Evolutionary conservation across 192 early-diverging fungal species (phyloP).

Genomic region (Rhizophagus prolifer): DNA sequence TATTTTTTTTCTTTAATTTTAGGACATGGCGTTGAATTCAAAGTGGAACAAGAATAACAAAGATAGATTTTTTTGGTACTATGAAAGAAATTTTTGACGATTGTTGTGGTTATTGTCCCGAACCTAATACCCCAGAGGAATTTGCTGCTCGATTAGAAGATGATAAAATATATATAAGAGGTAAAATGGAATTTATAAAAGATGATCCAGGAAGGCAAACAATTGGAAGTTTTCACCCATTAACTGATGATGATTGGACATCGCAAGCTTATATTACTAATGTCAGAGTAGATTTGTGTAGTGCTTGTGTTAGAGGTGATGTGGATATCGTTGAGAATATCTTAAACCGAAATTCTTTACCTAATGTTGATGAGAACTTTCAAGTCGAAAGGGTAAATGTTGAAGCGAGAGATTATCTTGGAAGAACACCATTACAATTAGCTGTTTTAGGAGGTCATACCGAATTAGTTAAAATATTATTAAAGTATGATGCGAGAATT

Average conservation of each 20-base stretch:
- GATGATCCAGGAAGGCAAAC: neutral
- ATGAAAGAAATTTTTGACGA: constrained; percentile 18
- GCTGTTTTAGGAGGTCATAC: constrained; percentile 7
- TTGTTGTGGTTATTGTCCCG: constrained; percentile 16
- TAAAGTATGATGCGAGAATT: constrained; percentile 5
- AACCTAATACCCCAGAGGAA: neutral
- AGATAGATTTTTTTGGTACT: constrained; percentile 9
- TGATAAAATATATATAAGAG: neutral
- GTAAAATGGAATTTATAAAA: constrained; percentile 7
- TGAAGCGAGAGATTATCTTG: constrained; percentile 13
- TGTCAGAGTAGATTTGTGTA: constrained; percentile 9
- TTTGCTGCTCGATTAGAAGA: neutral
- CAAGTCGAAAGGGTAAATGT: neutral
- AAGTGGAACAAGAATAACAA: neutral
- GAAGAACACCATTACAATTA: constrained; percentile 24
- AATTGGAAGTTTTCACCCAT: neutral
- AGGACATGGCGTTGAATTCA: constrained; percentile 18
- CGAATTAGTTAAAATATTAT: neutral
- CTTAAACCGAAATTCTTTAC: neutral
- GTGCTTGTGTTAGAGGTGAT: neutral
- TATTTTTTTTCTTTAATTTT: neutral
- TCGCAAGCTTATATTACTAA: constrained; percentile 4
- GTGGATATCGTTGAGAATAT: neutral
- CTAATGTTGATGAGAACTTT: neutral
- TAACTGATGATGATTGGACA: constrained; percentile 3